Conservation (phyloP, 805 yeast genomes). For the Wickerhamia fluorescens region DNA sequence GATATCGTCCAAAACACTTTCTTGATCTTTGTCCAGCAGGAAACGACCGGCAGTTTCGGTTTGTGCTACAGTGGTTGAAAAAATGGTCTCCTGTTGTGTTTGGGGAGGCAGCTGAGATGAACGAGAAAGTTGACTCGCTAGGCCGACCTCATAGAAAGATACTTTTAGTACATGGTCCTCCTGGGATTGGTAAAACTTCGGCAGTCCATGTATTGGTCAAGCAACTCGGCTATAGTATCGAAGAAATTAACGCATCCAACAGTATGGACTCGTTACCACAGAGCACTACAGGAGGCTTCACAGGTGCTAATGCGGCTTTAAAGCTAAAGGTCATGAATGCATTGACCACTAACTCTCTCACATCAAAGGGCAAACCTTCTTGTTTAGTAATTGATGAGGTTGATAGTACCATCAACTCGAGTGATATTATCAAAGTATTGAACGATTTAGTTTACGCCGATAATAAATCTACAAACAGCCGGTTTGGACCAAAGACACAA, state of each 20-base stretch:
- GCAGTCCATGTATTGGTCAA: conserved; percentile 78
- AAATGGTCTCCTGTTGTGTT: conserved; percentile 31
- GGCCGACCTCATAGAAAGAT: conserved; percentile 47
- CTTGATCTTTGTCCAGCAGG: conserved; percentile 37
- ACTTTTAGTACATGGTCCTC: conserved; percentile 80
- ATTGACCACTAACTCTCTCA: conserved; percentile 48
- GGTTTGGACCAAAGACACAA: too few species aligned
- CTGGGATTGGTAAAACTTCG: conserved; percentile 90
- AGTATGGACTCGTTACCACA: conserved; percentile 32
- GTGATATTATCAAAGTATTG: conserved; percentile 36
- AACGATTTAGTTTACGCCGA: conserved; percentile 62
- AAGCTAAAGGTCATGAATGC: conserved; percentile 44
- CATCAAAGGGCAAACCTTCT: conserved; percentile 66
- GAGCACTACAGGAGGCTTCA: conserved; percentile 8
- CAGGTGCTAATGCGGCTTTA: conserved; percentile 23
- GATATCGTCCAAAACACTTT: conserved; percentile 30
- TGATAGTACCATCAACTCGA: conserved; percentile 42
- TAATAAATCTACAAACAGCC: conserved; percentile 31
- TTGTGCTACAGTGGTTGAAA: conserved; percentile 33
- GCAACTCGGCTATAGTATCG: conserved; percentile 72
- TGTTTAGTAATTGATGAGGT: conserved; percentile 86
- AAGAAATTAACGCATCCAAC: conserved; percentile 75
- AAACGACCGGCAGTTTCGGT: conserved; percentile 35
- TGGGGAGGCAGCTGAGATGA: conserved; percentile 11
- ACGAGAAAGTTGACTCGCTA: conserved; percentile 16